Percentiles rank a stretch among this genome's conserved stretches.
phyloP scores from a whole-genome alignment of 306 rosid species.

The Rosa rugosa region DNA sequence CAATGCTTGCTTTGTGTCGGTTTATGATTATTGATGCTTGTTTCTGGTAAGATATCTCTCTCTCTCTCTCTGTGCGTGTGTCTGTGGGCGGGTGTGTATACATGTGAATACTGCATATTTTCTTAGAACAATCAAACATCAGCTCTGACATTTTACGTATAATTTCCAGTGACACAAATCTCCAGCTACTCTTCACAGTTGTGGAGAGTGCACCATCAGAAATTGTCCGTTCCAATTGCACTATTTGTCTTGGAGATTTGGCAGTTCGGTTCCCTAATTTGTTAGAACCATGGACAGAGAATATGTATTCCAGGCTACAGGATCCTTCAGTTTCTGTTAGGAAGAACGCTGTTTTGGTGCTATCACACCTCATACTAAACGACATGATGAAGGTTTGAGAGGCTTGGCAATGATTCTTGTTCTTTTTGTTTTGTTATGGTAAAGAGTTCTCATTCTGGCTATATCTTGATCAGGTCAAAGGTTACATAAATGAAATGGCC shows the following conservation, averaged over 20 bases:
- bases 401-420: constrained; percentile 19
- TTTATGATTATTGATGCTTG: constrained; percentile 90
- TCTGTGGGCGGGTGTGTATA: not conserved
- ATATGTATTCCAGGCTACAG: constrained; percentile 78
- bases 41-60: constrained; percentile 66
- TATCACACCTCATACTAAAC: constrained; percentile 93
- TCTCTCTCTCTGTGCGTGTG: constrained; percentile 4
- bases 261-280: constrained; percentile 96
- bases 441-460: constrained; percentile 32
- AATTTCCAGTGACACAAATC: constrained; percentile 74
- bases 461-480: constrained; percentile 70
- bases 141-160: constrained; percentile 17
- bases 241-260: constrained; percentile 89
- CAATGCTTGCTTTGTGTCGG: constrained; percentile 93
- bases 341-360: constrained; percentile 97
- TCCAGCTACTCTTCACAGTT: constrained; percentile 93
- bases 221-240: constrained; percentile 88
- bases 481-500: constrained; percentile 91
- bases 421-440: constrained; percentile 20
- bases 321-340: constrained; percentile 80
- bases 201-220: constrained; percentile 81
- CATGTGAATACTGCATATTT: not conserved
- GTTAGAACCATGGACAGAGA: constrained; percentile 96
- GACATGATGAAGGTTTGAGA: constrained; percentile 94
- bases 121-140: constrained; percentile 1